phyloP scores from a whole-genome alignment of 106 monocot species.

The Alisma plantagoaquatica region DNA sequence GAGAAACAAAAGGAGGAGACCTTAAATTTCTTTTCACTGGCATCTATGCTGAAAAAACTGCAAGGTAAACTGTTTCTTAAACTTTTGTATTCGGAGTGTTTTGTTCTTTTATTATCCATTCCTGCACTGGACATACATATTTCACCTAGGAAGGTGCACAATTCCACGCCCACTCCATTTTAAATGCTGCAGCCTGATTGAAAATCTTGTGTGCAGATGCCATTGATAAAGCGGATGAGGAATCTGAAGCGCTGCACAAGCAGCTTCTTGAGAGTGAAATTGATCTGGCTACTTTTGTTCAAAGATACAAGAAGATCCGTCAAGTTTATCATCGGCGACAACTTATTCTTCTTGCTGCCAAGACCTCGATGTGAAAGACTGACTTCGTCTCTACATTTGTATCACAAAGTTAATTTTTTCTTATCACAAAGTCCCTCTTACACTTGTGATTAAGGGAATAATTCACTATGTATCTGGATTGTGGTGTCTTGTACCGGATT shows the following conservation, averaged over 20 bases:
- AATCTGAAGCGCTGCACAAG: background rate
- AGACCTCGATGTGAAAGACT: background rate
- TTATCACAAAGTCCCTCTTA: too few species aligned
- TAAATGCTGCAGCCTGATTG: too few species aligned
- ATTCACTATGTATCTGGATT: too few species aligned
- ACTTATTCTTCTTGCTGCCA: background rate
- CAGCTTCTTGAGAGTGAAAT: conserved; percentile 1
- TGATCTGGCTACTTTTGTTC: background rate
- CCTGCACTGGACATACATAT: too few species aligned
- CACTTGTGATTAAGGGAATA: too few species aligned
- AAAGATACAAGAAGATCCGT: conserved; percentile 2
- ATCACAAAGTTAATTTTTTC: too few species aligned
- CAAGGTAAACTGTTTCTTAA: background rate
- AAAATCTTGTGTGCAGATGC: conserved; percentile 3
- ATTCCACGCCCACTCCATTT: too few species aligned
- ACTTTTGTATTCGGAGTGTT: too few species aligned
- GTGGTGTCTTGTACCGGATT: too few species aligned
- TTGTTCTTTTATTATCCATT: too few species aligned
- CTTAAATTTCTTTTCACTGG: background rate
- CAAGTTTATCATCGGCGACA: background rate
- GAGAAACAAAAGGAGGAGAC: conserved; percentile 2
- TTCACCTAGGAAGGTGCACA: too few species aligned
- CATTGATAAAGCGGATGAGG: background rate
- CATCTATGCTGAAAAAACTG: background rate
- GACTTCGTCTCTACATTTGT: too few species aligned